phyloP scores from a whole-genome alignment of 1,284 basidiomycete species.

The Psilocybe mexicana region DNA sequence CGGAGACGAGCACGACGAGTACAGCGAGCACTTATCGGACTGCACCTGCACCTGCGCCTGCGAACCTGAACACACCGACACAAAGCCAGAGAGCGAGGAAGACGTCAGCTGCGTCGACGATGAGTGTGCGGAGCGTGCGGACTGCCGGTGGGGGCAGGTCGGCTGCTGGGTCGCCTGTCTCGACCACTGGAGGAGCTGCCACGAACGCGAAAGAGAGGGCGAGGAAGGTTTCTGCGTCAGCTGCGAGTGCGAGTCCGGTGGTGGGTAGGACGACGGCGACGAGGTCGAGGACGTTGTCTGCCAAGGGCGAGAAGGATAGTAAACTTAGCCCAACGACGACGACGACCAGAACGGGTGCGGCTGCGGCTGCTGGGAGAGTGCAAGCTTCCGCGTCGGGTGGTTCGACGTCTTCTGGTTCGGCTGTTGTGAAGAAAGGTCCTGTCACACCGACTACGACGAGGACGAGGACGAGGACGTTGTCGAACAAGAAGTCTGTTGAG shows the following conservation, averaged over 20 bases:
- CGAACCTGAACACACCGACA: constrained; percentile 20
- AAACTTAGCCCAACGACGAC: constrained; percentile 29
- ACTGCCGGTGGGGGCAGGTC: constrained; percentile 1
- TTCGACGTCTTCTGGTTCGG: constrained; percentile 1
- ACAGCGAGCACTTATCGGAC: constrained; percentile 54
- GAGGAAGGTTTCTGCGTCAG: constrained; percentile 19
- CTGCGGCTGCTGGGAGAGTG: neutral
- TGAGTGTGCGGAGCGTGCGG: constrained; percentile 14
- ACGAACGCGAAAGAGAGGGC: constrained; percentile 9
- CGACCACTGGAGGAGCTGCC: too few species aligned
- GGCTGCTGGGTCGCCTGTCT: constrained; percentile 16
- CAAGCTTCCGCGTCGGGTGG: constrained; percentile 4
- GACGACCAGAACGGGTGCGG: neutral
- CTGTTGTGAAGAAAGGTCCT: neutral
- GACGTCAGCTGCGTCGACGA: constrained; percentile 31
- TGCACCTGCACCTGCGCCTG: constrained; percentile 41
- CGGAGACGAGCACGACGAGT: constrained; percentile 31
- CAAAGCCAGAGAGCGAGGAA: constrained; percentile 25
- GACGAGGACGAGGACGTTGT: constrained; percentile 19
- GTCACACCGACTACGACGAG: neutral
- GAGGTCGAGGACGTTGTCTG: constrained; percentile 11
- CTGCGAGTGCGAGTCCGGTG: constrained; percentile 21
- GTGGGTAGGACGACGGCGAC: constrained; percentile 18
- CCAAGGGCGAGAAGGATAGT: constrained; percentile 1
- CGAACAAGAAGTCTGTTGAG: constrained; percentile 25